Evolutionary conservation across 164 flowering plant species (phyloP).

Genomic region (Kalanchoe fedtschenkoi): DNA sequence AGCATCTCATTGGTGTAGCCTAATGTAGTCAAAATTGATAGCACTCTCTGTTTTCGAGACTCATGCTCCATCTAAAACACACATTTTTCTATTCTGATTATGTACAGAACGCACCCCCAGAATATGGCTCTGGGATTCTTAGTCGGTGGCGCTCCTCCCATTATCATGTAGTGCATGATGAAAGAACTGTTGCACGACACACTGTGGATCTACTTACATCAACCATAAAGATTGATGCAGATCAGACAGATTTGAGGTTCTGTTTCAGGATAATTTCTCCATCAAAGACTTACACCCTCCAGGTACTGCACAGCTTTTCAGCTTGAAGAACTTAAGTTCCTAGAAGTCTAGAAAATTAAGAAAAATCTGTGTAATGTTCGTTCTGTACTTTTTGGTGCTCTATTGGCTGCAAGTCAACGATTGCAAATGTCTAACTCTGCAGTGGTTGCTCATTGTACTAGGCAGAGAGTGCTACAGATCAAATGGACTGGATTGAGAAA

Average conservation of each 20-base stretch:
- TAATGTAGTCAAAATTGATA: neutral
- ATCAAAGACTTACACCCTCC: conserved; percentile 82
- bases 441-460: conserved; percentile 31
- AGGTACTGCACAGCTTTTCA: conserved; percentile 35
- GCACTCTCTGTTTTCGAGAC: neutral
- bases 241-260: conserved; percentile 91
- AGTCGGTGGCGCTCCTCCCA: conserved; percentile 96
- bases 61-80: too few relatives aligned
- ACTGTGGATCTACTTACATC: conserved; percentile 94
- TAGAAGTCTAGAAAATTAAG: neutral
- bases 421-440: neutral
- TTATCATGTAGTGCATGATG: conserved; percentile 84
- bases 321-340: neutral
- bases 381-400: neutral
- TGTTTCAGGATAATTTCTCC: conserved; percentile 98
- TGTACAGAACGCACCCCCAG: too few relatives aligned
- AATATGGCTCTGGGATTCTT: conserved; percentile 70
- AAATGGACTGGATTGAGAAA: conserved; percentile 99
- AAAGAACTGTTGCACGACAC: conserved; percentile 85
- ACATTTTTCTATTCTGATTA: too few relatives aligned
- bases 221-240: conserved; percentile 93
- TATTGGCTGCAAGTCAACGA: neutral
- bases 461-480: conserved; percentile 99
- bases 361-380: neutral
- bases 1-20: conserved; percentile 20